Percentiles rank a stretch among this genome's conserved stretches.
phyloP scores from a whole-genome alignment of 1,284 basidiomycete genomes.

The Tremellales sp. region DNA sequence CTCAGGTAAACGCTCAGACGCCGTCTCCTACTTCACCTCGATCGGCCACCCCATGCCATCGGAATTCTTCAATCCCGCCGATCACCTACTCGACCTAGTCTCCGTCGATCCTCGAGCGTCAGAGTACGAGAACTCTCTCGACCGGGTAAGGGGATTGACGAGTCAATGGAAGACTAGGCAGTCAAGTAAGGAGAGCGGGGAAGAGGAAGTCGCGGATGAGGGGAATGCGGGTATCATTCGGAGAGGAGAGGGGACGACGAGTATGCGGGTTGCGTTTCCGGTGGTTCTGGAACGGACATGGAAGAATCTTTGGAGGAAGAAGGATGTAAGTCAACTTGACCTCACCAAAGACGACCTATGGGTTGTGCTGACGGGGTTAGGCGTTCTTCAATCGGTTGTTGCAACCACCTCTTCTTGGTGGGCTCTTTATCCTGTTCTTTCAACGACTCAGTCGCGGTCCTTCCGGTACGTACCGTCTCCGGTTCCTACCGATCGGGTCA shows the following conservation, averaged over 20 bases:
- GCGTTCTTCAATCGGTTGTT: slow-evolving; percentile 47
- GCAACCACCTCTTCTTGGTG: slow-evolving; percentile 45
- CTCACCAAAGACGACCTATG: no score
- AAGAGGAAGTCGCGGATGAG: slow-evolving; percentile 9
- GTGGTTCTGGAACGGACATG: slow-evolving; percentile 47
- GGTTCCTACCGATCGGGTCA: not conserved
- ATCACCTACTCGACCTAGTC: slow-evolving; percentile 49
- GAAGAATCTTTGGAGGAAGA: slow-evolving; percentile 46
- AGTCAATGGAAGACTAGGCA: slow-evolving; percentile 12
- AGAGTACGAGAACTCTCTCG: slow-evolving; percentile 18
- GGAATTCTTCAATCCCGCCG: slow-evolving; percentile 47
- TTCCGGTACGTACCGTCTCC: slow-evolving; percentile 14
- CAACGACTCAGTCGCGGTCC: slow-evolving; percentile 44
- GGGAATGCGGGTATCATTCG: slow-evolving; percentile 1
- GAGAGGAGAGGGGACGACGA: slow-evolving; percentile 30
- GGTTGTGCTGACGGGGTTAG: slow-evolving; percentile 4
- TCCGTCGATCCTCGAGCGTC: slow-evolving; percentile 40
- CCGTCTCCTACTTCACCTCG: slow-evolving; percentile 37
- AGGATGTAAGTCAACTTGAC: slow-evolving; percentile 20
- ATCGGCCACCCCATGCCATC: slow-evolving; percentile 46
- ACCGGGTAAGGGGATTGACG: slow-evolving; percentile 22
- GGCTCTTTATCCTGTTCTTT: slow-evolving; percentile 50
- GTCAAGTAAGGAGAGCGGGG: slow-evolving; percentile 9
- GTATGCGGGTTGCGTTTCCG: slow-evolving; percentile 44
- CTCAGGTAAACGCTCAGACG: slow-evolving; percentile 31